These are phyloP conservation scores for Sclerotinia borealis DNA, from an alignment of 2,329 filamentous ascomycete genomes.

Conservation along the genomic window DNA sequence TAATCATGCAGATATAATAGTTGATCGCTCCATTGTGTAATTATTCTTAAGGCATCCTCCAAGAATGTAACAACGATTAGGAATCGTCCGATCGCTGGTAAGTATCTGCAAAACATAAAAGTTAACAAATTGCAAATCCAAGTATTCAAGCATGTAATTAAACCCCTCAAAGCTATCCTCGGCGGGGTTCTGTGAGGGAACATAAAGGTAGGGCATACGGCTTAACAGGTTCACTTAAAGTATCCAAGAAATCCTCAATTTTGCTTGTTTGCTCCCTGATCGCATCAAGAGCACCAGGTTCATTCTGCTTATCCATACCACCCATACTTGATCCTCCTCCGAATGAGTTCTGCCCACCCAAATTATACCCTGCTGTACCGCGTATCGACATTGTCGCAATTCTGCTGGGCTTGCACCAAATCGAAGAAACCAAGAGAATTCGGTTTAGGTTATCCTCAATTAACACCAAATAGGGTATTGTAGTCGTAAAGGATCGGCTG, in stretches of 20 bases:
- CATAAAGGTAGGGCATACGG: constrained; percentile 57
- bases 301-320: constrained; percentile 25
- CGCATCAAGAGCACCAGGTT: constrained; percentile 59
- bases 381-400: constrained; percentile 46
- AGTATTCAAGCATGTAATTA: background rate
- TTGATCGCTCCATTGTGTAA: constrained; percentile 97
- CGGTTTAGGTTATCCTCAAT: background rate
- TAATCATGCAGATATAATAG: constrained; percentile 89
- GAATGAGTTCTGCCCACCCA: constrained; percentile 34
- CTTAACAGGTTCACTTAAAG: constrained; percentile 82
- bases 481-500: background rate
- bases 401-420: constrained; percentile 26
- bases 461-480: background rate
- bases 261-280: constrained; percentile 96
- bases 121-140: constrained; percentile 16
- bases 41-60: constrained; percentile 90
- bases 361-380: constrained; percentile 43
- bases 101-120: constrained; percentile 54
- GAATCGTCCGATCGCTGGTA: constrained; percentile 93
- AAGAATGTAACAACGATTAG: constrained; percentile 97
- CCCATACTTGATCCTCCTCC: constrained; percentile 31
- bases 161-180: constrained; percentile 7
- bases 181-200: constrained; percentile 11
- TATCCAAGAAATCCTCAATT: constrained; percentile 91
- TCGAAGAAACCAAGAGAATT: constrained; percentile 9